Conservation (phyloP, 768 basidiomycete genomes). For the Leucocoprinus sp. region DNA sequence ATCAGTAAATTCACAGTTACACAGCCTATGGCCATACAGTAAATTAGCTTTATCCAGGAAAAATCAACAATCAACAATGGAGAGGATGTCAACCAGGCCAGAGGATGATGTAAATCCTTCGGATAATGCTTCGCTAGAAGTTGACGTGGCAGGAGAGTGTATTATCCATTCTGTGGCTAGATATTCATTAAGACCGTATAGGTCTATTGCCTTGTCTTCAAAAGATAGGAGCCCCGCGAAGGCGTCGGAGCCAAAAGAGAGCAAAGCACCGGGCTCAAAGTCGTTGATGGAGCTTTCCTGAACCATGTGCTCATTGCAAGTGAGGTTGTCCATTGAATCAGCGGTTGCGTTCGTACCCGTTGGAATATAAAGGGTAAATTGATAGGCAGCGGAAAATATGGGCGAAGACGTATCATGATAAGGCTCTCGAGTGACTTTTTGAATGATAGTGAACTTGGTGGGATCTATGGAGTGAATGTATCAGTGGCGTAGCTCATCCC, state of each 20-base stretch:
- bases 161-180: slow-evolving; percentile 7
- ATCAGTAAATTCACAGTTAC: slow-evolving; percentile 1
- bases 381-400: slow-evolving; percentile 53
- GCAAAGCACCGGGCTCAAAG: slow-evolving; percentile 9
- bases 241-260: slow-evolving; percentile 11
- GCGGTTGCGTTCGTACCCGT: slow-evolving; percentile 6
- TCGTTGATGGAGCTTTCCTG: slow-evolving; percentile 2
- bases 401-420: slow-evolving; percentile 18
- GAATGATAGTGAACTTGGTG: slow-evolving; percentile 55
- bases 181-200: slow-evolving; percentile 11
- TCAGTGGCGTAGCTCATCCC: background rate
- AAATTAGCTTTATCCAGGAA: background rate
- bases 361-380: slow-evolving; percentile 33
- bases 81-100: background rate
- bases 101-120: background rate
- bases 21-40: background rate
- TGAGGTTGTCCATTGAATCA: slow-evolving; percentile 7
- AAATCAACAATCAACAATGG: background rate
- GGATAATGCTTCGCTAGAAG: slow-evolving; percentile 4
- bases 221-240: slow-evolving; percentile 4
- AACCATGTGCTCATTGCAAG: slow-evolving; percentile 6
- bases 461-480: slow-evolving; percentile 39
- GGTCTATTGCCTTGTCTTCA: slow-evolving; percentile 9
- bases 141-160: slow-evolving; percentile 6
- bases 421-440: slow-evolving; percentile 42